Evolutionary conservation across 2,329 filamentous ascomycete genomes (phyloP).

Genomic region (Fusarium denticulatum): DNA sequence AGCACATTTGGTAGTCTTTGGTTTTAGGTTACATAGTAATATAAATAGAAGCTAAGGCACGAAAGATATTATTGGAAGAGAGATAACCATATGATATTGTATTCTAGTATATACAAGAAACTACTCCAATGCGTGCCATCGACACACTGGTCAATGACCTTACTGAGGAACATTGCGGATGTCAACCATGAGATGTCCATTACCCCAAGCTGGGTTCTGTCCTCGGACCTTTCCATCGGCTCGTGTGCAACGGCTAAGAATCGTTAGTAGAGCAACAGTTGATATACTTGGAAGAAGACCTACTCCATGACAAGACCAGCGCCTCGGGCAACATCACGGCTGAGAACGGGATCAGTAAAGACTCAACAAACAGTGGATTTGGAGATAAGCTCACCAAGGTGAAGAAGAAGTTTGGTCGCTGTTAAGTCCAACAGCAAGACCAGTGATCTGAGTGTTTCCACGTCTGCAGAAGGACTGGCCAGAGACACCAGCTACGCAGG

Average conservation of each 20-base stretch:
- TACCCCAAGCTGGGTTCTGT: conserved; percentile 18
- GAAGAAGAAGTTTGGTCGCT: not conserved
- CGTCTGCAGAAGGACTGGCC: conserved; percentile 15
- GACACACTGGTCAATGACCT: too few relatives aligned
- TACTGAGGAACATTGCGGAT: conserved; percentile 4
- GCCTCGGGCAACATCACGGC: conserved; percentile 16
- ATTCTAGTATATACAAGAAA: not conserved
- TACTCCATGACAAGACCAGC: conserved; percentile 18
- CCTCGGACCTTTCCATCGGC: conserved; percentile 18
- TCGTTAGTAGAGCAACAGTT: accelerated
- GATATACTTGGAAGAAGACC: accelerated
- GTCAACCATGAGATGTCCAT: conserved; percentile 13
- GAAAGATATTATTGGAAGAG: not conserved
- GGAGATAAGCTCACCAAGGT: not conserved
- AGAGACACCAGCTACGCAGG: not conserved
- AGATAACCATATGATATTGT: not conserved
- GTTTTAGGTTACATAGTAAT: accelerated
- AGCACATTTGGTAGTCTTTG: accelerated
- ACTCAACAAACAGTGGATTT: accelerated
- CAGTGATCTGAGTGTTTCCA: conserved; percentile 23
- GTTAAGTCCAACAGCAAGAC: not conserved
- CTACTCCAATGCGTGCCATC: not conserved
- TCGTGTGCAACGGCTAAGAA: not conserved
- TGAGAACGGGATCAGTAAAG: not conserved
- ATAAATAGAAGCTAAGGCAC: accelerated